These are phyloP conservation scores for Daldinia sp. DNA, from an alignment of 2,329 filamentous ascomycete genomes.

Conservation along the genomic window DNA sequence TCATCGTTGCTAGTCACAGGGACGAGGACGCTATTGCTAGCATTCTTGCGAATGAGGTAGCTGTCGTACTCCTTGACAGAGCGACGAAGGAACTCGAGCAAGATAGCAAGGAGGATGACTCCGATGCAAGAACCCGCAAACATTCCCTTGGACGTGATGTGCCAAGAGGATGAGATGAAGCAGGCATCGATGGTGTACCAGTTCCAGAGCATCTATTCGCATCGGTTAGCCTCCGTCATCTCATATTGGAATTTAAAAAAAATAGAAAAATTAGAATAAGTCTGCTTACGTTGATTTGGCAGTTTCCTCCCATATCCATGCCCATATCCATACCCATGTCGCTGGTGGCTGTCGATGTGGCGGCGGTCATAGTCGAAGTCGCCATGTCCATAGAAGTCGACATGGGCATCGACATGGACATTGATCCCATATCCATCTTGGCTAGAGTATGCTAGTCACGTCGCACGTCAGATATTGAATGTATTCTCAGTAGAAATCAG, in stretches of 20 bases:
- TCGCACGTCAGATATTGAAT: background rate
- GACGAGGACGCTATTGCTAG: slow-evolving; percentile 39
- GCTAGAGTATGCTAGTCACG: background rate
- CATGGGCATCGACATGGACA: slow-evolving; percentile 21
- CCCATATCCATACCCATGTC: slow-evolving; percentile 39
- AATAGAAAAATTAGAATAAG: slow-evolving; percentile 37
- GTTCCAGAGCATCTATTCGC: slow-evolving; percentile 77
- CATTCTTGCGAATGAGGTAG: slow-evolving; percentile 65
- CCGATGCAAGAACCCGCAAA: slow-evolving; percentile 85
- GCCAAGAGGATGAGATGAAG: slow-evolving; percentile 76
- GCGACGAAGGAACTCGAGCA: slow-evolving; percentile 77
- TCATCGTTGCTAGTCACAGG: slow-evolving; percentile 34
- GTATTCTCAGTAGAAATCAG: background rate
- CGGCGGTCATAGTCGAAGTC: slow-evolving; percentile 24
- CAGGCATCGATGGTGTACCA: slow-evolving; percentile 77
- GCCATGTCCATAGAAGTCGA: background rate
- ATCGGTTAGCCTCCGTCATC: slow-evolving; percentile 8
- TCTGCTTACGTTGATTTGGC: slow-evolving; percentile 55
- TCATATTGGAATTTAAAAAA: too few species aligned
- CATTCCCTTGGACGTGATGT: slow-evolving; percentile 72
- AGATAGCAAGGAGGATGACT: slow-evolving; percentile 75
- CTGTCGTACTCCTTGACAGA: slow-evolving; percentile 76
- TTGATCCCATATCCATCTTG: slow-evolving; percentile 18
- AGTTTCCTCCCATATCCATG: slow-evolving; percentile 43
- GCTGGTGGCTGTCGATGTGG: slow-evolving; percentile 11